Conservation (phyloP, 108 stramenopile genomes). For the Schizochytrium sp. region DNA sequence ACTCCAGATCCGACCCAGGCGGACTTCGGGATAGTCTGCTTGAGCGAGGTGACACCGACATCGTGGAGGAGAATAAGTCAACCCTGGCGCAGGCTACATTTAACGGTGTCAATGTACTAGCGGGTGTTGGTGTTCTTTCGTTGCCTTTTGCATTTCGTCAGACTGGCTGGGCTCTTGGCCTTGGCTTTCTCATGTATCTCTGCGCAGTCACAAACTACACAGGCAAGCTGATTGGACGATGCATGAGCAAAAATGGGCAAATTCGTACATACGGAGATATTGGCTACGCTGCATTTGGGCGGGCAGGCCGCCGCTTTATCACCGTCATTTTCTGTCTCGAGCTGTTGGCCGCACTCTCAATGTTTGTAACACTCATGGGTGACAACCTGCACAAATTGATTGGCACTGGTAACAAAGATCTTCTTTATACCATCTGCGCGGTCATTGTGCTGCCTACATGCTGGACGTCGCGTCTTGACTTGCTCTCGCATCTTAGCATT, state of each 20-base stretch:
- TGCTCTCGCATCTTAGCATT: constrained; percentile 32
- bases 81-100: constrained; percentile 57
- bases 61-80: constrained; percentile 16
- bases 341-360: constrained; percentile 33
- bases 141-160: constrained; percentile 56
- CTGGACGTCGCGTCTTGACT: constrained; percentile 47
- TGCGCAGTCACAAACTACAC: constrained; percentile 57
- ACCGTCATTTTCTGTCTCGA: constrained; percentile 46
- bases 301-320: not conserved
- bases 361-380: constrained; percentile 58
- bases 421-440: constrained; percentile 22
- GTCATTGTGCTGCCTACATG: constrained; percentile 34
- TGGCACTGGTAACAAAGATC: not conserved
- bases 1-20: not conserved
- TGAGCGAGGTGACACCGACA: not conserved
- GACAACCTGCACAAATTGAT: constrained; percentile 51
- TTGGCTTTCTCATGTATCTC: constrained; percentile 16
- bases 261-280: constrained; percentile 55
- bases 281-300: constrained; percentile 57
- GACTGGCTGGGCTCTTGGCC: constrained; percentile 52
- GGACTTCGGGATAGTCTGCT: constrained; percentile 26
- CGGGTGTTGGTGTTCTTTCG: constrained; percentile 42
- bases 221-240: constrained; percentile 42
- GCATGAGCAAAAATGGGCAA: constrained; percentile 12
- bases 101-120: constrained; percentile 48